These are phyloP conservation scores for Xylariaceae sp. DNA, from an alignment of 2,329 filamentous ascomycete species.

Conservation along the genomic window DNA sequence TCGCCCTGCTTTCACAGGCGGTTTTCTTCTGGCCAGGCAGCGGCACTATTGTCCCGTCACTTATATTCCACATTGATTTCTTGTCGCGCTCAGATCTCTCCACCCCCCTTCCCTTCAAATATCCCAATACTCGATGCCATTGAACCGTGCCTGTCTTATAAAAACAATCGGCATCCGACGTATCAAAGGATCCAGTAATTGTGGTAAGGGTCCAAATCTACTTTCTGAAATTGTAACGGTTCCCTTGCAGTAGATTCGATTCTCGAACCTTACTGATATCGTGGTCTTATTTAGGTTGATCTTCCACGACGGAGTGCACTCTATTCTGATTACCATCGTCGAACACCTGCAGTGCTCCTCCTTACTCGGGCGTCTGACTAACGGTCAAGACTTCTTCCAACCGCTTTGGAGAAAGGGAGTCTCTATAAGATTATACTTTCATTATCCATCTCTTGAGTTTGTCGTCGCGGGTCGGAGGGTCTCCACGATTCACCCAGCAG, in stretches of 20 bases:
- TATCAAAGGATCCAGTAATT: no score
- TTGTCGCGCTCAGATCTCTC: no score
- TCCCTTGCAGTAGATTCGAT: background rate
- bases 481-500: background rate
- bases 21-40: no score
- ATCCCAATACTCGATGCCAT: no score
- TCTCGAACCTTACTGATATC: background rate
- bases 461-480: background rate
- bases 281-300: background rate
- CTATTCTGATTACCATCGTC: slow-evolving; percentile 8
- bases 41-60: no score
- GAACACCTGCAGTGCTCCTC: background rate
- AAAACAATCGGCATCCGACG: no score
- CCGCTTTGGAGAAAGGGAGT: background rate
- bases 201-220: no score
- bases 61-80: no score
- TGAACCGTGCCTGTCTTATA: no score
- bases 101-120: no score
- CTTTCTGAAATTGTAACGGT: background rate
- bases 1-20: no score
- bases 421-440: background rate
- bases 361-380: background rate
- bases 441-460: background rate
- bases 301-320: slow-evolving; percentile 10
- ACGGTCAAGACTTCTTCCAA: background rate